phyloP scores from a whole-genome alignment of 129 eudicot genomes.

The Solidago caesia region DNA sequence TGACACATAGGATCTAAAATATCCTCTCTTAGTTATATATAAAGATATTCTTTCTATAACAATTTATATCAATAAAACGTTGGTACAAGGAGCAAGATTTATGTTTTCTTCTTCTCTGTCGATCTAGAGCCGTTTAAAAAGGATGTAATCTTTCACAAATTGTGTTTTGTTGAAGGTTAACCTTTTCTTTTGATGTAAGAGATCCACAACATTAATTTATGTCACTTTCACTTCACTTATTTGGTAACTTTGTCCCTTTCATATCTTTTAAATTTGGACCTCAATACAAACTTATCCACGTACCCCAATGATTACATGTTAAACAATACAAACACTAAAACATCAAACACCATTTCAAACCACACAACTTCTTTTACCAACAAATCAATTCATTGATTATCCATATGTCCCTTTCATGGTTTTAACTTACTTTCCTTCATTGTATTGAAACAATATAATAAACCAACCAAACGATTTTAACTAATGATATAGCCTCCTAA shows the following conservation, averaged over 20 bases:
- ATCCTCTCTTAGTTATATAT: no score
- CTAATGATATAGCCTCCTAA: neutral
- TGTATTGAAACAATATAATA: neutral
- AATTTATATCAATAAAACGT: neutral
- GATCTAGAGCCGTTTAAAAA: no score
- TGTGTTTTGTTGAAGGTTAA: slow-evolving; percentile 3
- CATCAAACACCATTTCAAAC: slow-evolving; percentile 15
- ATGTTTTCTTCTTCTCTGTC: neutral
- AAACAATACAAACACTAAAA: slow-evolving; percentile 8
- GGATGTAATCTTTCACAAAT: neutral
- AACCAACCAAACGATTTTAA: neutral
- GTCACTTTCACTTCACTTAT: slow-evolving; percentile 15
- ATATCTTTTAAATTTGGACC: slow-evolving; percentile 10
- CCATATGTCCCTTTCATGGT: neutral
- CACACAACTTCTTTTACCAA: neutral
- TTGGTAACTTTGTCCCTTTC: slow-evolving; percentile 10
- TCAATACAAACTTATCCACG: slow-evolving; percentile 22
- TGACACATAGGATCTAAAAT: no score
- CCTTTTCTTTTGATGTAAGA: neutral
- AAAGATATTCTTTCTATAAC: no score
- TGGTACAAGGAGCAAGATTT: neutral
- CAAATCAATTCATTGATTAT: neutral
- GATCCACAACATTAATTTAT: neutral
- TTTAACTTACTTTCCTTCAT: neutral
- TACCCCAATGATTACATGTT: slow-evolving; percentile 21